Base-by-base conservation (phyloP, 2,329 filamentous ascomycete species). In the Xylaria sp. region DNA sequence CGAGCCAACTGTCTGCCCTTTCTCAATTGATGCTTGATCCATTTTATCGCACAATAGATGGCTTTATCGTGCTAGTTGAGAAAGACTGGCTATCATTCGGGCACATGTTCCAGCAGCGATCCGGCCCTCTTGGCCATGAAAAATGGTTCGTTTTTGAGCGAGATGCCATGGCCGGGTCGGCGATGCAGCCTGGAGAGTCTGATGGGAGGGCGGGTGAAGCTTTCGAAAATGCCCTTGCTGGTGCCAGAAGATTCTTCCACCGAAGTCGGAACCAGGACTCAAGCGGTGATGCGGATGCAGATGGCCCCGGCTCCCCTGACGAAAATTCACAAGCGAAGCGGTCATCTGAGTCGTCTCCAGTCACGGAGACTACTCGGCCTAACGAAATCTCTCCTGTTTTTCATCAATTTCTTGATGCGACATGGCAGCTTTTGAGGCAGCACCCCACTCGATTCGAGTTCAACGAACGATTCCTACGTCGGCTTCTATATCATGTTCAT, bases 21-120 rank as follows among this genome's bases (percentile, higher is more conserved):
- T 91, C 94, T 65, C 94, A 99, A 81, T 86, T 99, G 48, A 95
- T 97, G 84, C 87, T 99, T 9, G 96, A 99, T 77, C 96, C 96
- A 0, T 98, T 97, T 80, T 99, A 94, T 79, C 90, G 96, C 61
- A 98, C 96, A 0, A 84, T 99, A 59, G 92, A 98, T 74, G 96
- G 96, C 0, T 99, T 98, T 80, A 94, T 98, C 74, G 90, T 97
- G 2, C 84, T 99, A 7, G 88, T 99, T 2, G 96, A 99, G 80
- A 99, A 99, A 79, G 96, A 99, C 78, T 99, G 96, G 93, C 83
- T 99, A 13, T 96, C 95, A 0, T 99, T 98, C 82, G 96, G 96
- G 1, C 95, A 99, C 81, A 98, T 97, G 91, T 99, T 99, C 81
- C 90, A 94, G 64, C 90, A 97, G 75, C 90, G 96, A n/a, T 93